phyloP scores from a whole-genome alignment of 345 rosid species.

The Melaleuca quinquenervia region DNA sequence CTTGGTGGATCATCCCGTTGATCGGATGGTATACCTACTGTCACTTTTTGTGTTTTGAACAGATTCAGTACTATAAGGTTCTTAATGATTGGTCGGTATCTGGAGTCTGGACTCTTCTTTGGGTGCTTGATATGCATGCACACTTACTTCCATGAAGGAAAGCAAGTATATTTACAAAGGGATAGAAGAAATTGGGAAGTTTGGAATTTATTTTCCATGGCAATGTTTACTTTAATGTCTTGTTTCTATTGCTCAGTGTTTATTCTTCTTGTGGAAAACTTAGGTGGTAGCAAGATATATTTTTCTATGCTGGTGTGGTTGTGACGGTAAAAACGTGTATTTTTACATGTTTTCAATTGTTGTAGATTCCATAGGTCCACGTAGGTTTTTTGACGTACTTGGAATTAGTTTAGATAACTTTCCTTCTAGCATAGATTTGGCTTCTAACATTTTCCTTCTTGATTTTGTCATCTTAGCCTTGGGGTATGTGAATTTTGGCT shows the following conservation, averaged over 20 bases:
- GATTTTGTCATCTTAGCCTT: background rate
- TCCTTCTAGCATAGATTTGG: background rate
- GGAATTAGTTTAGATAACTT: background rate
- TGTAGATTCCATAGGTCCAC: background rate
- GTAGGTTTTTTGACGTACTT: background rate
- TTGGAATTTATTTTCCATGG: background rate
- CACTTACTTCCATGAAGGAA: background rate
- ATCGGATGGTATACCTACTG: slow-evolving; percentile 28
- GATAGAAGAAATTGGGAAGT: background rate
- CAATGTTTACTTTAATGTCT: background rate
- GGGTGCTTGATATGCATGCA: background rate
- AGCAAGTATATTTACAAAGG: background rate
- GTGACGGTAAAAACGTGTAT: background rate
- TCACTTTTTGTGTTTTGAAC: background rate
- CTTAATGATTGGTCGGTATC: background rate
- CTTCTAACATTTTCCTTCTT: background rate
- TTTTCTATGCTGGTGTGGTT: background rate
- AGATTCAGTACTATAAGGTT: background rate
- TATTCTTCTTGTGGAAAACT: background rate
- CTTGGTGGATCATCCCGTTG: background rate
- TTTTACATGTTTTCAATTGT: background rate
- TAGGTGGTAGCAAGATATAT: background rate
- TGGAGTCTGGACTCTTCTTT: background rate
- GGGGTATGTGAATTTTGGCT: background rate
- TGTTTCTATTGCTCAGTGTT: background rate